Conservation (phyloP, 208 protist genomes). For the Wallacemonas rigidus region DNA sequence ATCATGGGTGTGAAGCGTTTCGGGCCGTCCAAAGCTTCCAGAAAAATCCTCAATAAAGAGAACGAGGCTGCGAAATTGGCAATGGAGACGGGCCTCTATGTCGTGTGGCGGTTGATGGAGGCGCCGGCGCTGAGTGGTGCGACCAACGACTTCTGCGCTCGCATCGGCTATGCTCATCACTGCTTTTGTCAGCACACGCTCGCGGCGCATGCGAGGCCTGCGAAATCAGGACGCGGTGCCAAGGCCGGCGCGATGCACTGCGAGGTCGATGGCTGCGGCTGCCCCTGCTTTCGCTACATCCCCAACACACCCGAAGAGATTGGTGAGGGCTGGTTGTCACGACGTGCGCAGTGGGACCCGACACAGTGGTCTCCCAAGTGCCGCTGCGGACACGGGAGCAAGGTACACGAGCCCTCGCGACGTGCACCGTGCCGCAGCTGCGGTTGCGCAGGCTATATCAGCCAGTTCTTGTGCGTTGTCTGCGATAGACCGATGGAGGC, state of each 20-base stretch:
- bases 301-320: constrained; percentile 89
- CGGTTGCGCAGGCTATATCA: constrained; percentile 50
- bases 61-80: constrained; percentile 75
- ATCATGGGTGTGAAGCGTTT: constrained; percentile 67
- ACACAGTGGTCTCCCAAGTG: constrained; percentile 77
- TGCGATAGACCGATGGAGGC: constrained; percentile 84
- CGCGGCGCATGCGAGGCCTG: constrained; percentile 34
- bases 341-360: constrained; percentile 62
- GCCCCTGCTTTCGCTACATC: constrained; percentile 71
- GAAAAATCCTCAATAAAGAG: constrained; percentile 68
- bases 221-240: constrained; percentile 16
- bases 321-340: constrained; percentile 80
- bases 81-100: constrained; percentile 73
- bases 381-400: constrained; percentile 71
- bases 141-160: constrained; percentile 80
- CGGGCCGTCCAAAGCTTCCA: constrained; percentile 72
- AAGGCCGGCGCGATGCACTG: constrained; percentile 31
- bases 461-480: constrained; percentile 80
- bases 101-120: constrained; percentile 67
- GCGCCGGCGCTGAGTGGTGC: constrained; percentile 42
- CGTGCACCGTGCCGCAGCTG: constrained; percentile 28
- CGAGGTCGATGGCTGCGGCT: constrained; percentile 49
- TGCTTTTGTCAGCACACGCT: constrained; percentile 87
- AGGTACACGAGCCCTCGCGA: constrained; percentile 43
- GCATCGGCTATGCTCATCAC: constrained; percentile 59